These are phyloP conservation scores for Lichtheimia ornata DNA, from an alignment of 371 early-diverging fungal species.

Conservation along the genomic window DNA sequence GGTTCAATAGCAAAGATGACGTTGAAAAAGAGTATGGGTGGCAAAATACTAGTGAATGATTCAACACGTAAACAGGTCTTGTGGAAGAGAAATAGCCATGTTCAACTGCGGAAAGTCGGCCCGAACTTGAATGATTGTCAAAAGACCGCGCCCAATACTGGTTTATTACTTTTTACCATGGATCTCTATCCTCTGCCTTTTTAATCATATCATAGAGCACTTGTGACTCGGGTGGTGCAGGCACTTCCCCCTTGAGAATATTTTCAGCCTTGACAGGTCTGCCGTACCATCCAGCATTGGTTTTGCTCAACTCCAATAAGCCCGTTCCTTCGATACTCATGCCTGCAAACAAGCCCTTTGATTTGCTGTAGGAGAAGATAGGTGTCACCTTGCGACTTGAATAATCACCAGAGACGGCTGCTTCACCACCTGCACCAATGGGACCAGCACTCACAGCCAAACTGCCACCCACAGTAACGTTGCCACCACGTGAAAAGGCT, in stretches of 20 bases:
- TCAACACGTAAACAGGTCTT: no score
- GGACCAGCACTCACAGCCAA: slow-evolving; percentile 78
- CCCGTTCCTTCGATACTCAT: slow-evolving; percentile 58
- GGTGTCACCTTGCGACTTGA: slow-evolving; percentile 45
- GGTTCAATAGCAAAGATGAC: no score
- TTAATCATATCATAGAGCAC: slow-evolving; percentile 41
- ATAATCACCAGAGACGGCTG: slow-evolving; percentile 60
- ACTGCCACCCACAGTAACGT: slow-evolving; percentile 74
- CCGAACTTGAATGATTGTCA: no score
- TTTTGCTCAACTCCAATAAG: slow-evolving; percentile 55
- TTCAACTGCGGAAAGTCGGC: no score
- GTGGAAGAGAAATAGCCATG: no score
- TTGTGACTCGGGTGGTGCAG: slow-evolving; percentile 26
- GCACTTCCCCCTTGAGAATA: slow-evolving; percentile 36
- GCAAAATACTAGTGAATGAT: no score
- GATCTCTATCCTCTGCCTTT: slow-evolving; percentile 44
- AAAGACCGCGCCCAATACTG: no score
- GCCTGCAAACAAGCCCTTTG: slow-evolving; percentile 80
- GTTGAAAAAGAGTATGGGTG: no score
- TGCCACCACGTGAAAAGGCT: slow-evolving; percentile 75
- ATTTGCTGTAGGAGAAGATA: slow-evolving; percentile 68
- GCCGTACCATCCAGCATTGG: slow-evolving; percentile 57
- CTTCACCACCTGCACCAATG: slow-evolving; percentile 79
- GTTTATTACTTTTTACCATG: slow-evolving; percentile 8
- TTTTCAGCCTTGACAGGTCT: slow-evolving; percentile 52